Base-by-base conservation (phyloP, 805 yeast genomes). In the Candida maris region DNA sequence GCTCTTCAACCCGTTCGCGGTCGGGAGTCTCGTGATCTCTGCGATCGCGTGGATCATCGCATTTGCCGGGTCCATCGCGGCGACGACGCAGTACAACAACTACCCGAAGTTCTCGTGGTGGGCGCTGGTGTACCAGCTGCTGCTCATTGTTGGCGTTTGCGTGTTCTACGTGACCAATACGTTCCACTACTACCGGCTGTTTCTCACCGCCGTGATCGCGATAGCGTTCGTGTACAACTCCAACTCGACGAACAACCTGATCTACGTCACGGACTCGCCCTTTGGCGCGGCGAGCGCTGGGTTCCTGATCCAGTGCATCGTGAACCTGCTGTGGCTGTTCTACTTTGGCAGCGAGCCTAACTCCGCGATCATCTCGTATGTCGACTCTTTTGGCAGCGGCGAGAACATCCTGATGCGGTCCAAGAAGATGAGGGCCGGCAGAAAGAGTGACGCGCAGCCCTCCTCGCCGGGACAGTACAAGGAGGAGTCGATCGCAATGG, bases 81-180 rank as follows among this genome's bases (percentile, higher is more conserved):
- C 77, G 5, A 68, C 68, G 13, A 56, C 59, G 14, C 59, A 44
- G 15, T 29, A 48, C 6, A 20, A 62, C 12, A 46, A 61, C 5
- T 86, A 82, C 55, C 96, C 97, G 1, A 75, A 77, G 46, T 84
- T 91, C 61, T 77, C 93, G 4, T 91, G 98, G 98, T 93, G 98
- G 98, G 95, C 95, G 1, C 60, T 93, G 5, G 89, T 84, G 2
- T 93, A 77, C 55, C 80, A 91, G 61, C 65, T 88, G 15, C 44
- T 85, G 20, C 48, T 86, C 27, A 70, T 84, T 15, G 48, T 77
- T 4, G 57, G 68, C 15, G 69, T 75, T 41, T 70, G 71, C 27
- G 49, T 68, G 38, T 66, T 77, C 45, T 86, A 74, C 61, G 71
- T 59, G 54, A 78, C 57, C 51, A 81, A 83, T 60, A 62, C 77